phyloP scores from a whole-genome alignment of 257 asterid species.

The Eustoma russellianum region DNA sequence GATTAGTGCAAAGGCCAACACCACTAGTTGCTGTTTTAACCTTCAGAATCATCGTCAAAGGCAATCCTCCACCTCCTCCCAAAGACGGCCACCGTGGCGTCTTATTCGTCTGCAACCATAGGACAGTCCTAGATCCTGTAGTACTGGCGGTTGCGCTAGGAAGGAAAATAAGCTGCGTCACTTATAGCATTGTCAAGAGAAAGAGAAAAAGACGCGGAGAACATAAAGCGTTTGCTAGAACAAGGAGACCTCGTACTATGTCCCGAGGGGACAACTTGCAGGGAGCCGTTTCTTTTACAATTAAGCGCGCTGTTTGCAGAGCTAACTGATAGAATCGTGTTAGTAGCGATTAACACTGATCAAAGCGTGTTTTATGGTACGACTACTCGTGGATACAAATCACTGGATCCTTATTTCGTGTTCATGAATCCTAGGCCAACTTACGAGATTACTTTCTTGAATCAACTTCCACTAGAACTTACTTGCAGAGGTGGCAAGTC shows the following conservation, averaged over 20 bases:
- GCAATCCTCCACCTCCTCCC: conserved; percentile 85
- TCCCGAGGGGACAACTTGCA: conserved; percentile 88
- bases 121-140: conserved; percentile 75
- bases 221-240: conserved; percentile 46
- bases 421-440: conserved; percentile 90
- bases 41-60: conserved; percentile 58
- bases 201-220: conserved; percentile 67
- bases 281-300: conserved; percentile 68
- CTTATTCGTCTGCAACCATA: conserved; percentile 84
- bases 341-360: conserved; percentile 59
- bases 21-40: conserved; percentile 56
- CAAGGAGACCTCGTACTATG: conserved; percentile 79
- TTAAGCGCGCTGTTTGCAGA: conserved; percentile 88
- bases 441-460: conserved; percentile 66
- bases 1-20: conserved; percentile 74
- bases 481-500: conserved; percentile 59
- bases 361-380: conserved; percentile 79
- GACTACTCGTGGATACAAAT: conserved; percentile 61
- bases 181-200: conserved; percentile 74
- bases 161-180: conserved; percentile 76
- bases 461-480: conserved; percentile 52
- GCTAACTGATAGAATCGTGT: conserved; percentile 74
- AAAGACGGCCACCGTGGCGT: conserved; percentile 47
- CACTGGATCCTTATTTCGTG: conserved; percentile 69
- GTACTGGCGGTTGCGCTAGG: conserved; percentile 79